Evolutionary conservation across 768 basidiomycete species (phyloP).

Genomic region (Zangia roseola): DNA sequence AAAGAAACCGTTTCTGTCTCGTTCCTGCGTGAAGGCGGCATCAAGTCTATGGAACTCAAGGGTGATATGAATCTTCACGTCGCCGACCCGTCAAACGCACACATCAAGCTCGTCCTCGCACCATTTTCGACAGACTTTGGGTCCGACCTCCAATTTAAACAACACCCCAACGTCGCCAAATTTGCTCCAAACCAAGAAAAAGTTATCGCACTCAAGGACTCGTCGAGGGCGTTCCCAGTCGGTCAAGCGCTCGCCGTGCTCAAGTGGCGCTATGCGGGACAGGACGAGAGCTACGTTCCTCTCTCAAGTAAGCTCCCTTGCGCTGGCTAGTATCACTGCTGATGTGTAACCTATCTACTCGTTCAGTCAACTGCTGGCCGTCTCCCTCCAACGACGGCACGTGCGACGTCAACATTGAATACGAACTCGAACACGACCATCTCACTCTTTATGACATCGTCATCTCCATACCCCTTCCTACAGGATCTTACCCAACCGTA

Average conservation of each 20-base stretch:
- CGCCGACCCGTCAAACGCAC: slow-evolving; percentile 68
- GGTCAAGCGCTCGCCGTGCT: slow-evolving; percentile 83
- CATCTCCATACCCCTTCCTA: slow-evolving; percentile 89
- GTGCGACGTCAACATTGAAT: slow-evolving; percentile 94
- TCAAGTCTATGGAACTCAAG: slow-evolving; percentile 87
- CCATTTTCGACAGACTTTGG: slow-evolving; percentile 57
- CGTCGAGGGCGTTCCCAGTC: slow-evolving; percentile 81
- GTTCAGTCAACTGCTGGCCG: slow-evolving; percentile 95
- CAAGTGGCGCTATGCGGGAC: slow-evolving; percentile 89
- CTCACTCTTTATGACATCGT: slow-evolving; percentile 80
- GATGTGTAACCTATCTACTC: not conserved
- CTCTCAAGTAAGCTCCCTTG: slow-evolving; percentile 69
- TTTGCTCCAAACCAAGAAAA: slow-evolving; percentile 68
- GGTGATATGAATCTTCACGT: slow-evolving; percentile 94
- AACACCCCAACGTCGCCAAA: slow-evolving; percentile 93
- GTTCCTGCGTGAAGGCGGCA: slow-evolving; percentile 86
- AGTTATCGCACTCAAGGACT: slow-evolving; percentile 80
- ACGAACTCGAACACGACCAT: slow-evolving; percentile 87
- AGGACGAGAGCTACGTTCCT: slow-evolving; percentile 90
- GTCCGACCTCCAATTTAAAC: slow-evolving; percentile 87
- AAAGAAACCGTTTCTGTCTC: slow-evolving; percentile 81
- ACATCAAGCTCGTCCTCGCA: slow-evolving; percentile 66
- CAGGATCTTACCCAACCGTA: slow-evolving; percentile 84
- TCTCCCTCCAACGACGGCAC: slow-evolving; percentile 89
- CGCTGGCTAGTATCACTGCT: not conserved